Conservation (phyloP, 345 rosid genomes). For the Rhodomyrtus tomentosa region DNA sequence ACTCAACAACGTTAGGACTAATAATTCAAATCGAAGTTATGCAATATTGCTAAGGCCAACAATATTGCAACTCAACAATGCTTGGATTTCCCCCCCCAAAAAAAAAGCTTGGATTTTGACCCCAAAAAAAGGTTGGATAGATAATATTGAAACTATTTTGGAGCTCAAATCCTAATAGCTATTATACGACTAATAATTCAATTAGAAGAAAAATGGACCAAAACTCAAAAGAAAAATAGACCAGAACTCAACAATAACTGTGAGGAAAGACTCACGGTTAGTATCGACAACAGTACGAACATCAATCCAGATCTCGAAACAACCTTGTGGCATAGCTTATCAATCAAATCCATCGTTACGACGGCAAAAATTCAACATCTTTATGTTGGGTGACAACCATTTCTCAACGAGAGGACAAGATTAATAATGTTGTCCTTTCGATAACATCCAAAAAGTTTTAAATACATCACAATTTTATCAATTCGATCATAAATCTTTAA, state of each 20-base stretch:
- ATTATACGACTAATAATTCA: not conserved
- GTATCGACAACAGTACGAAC: not conserved
- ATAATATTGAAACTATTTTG: not conserved
- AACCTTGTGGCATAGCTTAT: not conserved
- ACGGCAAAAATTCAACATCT: not conserved
- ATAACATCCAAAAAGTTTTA: too few species aligned
- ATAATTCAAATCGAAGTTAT: not conserved
- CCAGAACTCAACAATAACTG: not conserved
- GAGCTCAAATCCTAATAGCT: not conserved
- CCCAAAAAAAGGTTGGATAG: not conserved
- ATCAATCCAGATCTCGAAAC: not conserved
- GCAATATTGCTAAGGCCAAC: not conserved
- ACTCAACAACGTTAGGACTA: not conserved
- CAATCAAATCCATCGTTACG: not conserved
- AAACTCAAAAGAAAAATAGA: not conserved
- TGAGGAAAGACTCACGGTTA: not conserved
- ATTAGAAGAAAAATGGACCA: not conserved
- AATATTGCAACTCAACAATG: not conserved
- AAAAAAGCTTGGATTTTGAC: too few species aligned
- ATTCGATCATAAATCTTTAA: fast-evolving
- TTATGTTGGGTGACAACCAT: not conserved
- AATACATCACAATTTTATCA: too few species aligned
- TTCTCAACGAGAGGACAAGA: not conserved
- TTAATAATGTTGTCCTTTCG: not conserved
- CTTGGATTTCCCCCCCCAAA: not conserved